Evolutionary conservation across 2,329 filamentous ascomycete genomes (phyloP).

Genomic region (Aspergillus quadrilineatus): DNA sequence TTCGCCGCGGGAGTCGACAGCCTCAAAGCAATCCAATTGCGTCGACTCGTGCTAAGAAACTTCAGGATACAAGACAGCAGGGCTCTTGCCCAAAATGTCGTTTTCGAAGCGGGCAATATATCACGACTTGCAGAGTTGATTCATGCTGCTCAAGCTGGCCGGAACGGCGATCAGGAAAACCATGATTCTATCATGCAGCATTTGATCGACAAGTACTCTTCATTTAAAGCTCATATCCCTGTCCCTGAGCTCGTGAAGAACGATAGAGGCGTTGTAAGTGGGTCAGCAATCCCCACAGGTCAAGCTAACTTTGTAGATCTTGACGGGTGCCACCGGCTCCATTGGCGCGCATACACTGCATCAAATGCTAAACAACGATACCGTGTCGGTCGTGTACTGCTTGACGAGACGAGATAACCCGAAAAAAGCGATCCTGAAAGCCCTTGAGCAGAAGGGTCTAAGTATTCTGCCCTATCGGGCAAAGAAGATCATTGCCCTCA

Average conservation of each 20-base stretch:
- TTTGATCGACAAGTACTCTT: constrained; percentile 49
- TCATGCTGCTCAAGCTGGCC: constrained; percentile 30
- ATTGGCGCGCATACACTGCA: constrained; percentile 44
- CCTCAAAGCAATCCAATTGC: constrained; percentile 48
- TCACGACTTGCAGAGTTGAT: constrained; percentile 37
- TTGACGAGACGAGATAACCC: constrained; percentile 33
- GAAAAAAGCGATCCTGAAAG: constrained; percentile 21
- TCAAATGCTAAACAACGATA: constrained; percentile 38
- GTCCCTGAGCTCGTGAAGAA: constrained; percentile 17
- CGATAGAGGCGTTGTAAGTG: constrained; percentile 25
- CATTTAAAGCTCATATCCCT: constrained; percentile 35
- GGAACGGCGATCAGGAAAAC: constrained; percentile 18
- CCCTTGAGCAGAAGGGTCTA: constrained; percentile 25
- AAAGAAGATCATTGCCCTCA: constrained; percentile 43
- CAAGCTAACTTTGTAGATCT: constrained; percentile 21
- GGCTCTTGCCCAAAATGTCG: constrained; percentile 38
- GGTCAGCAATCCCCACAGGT: not conserved
- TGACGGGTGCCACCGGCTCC: constrained; percentile 48
- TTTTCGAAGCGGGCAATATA: constrained; percentile 46
- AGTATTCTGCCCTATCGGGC: constrained; percentile 22
- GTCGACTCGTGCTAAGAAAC: constrained; percentile 42
- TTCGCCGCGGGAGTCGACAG: constrained; percentile 50
- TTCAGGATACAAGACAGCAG: constrained; percentile 36
- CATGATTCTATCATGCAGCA: constrained; percentile 38
- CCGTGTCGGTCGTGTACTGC: constrained; percentile 39